Evolutionary conservation across 176 grass and related monocot species (phyloP).

Genomic region (Aegilops longissima): DNA sequence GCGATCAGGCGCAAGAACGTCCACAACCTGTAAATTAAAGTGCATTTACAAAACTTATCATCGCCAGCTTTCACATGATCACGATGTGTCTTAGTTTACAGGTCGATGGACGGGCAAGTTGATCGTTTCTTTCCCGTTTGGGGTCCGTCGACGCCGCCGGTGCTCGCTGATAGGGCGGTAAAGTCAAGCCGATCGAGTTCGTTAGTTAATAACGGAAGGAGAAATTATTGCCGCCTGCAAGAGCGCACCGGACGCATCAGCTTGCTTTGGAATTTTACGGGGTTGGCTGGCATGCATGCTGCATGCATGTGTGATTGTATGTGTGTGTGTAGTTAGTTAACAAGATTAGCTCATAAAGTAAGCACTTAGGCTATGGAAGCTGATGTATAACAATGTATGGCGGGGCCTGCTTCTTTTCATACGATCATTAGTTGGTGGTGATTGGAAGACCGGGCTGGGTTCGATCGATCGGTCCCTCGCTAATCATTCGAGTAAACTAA

Average conservation of each 20-base stretch:
- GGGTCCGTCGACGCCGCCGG: slow-evolving; percentile 29
- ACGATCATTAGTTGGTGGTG: slow-evolving; percentile 30
- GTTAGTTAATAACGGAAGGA: slow-evolving; percentile 22
- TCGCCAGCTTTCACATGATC: slow-evolving; percentile 22
- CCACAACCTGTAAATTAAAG: neutral
- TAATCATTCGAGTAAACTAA: slow-evolving; percentile 27
- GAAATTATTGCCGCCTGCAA: slow-evolving; percentile 14
- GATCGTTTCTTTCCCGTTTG: slow-evolving; percentile 21
- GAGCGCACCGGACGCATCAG: neutral
- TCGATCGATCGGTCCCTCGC: neutral
- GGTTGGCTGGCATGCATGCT: neutral
- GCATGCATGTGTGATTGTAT: slow-evolving; percentile 8
- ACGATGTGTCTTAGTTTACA: neutral
- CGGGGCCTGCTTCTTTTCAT: neutral
- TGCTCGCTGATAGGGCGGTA: slow-evolving; percentile 17
- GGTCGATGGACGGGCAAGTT: neutral
- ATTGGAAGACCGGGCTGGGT: slow-evolving; percentile 6
- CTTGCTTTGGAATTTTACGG: slow-evolving; percentile 20
- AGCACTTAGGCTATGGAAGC: neutral
- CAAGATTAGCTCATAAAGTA: slow-evolving; percentile 26
- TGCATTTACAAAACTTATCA: slow-evolving; percentile 15
- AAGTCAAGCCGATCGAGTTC: neutral
- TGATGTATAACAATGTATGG: neutral
- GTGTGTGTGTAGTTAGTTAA: neutral
- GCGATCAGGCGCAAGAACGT: slow-evolving; percentile 13